phyloP scores from a whole-genome alignment of 192 early-diverging fungal genomes.

The Oehlia diaphana region DNA sequence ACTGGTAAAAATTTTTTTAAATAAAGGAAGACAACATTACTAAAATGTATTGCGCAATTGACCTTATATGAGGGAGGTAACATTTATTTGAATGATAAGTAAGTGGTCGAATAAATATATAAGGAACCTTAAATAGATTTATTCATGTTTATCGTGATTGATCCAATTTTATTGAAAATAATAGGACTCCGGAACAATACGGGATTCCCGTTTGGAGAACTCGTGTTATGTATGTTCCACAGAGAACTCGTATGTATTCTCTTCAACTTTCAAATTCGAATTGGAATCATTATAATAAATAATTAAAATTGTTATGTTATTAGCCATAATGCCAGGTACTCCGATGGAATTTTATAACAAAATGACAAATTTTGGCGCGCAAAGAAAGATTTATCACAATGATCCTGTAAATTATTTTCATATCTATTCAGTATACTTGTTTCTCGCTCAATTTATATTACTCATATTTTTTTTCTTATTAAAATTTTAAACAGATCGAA shows the following conservation, averaged over 20 bases:
- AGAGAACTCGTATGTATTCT: slow-evolving; percentile 51
- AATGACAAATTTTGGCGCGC: slow-evolving; percentile 54
- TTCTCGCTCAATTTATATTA: neutral
- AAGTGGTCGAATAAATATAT: no score
- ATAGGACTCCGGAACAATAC: slow-evolving; percentile 46
- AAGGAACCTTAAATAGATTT: no score
- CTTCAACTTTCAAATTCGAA: neutral
- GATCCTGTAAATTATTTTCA: slow-evolving; percentile 55
- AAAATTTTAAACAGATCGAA: slow-evolving; percentile 10
- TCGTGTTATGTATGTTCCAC: slow-evolving; percentile 84
- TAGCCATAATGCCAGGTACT: slow-evolving; percentile 67
- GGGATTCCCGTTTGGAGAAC: slow-evolving; percentile 76
- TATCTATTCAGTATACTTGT: neutral
- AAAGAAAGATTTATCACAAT: slow-evolving; percentile 39
- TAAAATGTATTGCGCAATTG: slow-evolving; percentile 80
- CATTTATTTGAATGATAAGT: slow-evolving; percentile 52
- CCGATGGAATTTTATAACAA: slow-evolving; percentile 68
- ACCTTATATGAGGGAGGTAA: slow-evolving; percentile 62
- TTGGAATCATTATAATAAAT: neutral
- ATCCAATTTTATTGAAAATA: neutral
- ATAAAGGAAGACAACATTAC: slow-evolving; percentile 76
- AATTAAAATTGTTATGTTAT: neutral
- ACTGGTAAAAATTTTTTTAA: neutral
- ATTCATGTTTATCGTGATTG: neutral
- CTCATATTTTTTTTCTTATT: slow-evolving; percentile 24